Evolutionary conservation across 108 stramenopile genomes (phyloP).

Genomic region (Aurantiochytrium sp.): DNA sequence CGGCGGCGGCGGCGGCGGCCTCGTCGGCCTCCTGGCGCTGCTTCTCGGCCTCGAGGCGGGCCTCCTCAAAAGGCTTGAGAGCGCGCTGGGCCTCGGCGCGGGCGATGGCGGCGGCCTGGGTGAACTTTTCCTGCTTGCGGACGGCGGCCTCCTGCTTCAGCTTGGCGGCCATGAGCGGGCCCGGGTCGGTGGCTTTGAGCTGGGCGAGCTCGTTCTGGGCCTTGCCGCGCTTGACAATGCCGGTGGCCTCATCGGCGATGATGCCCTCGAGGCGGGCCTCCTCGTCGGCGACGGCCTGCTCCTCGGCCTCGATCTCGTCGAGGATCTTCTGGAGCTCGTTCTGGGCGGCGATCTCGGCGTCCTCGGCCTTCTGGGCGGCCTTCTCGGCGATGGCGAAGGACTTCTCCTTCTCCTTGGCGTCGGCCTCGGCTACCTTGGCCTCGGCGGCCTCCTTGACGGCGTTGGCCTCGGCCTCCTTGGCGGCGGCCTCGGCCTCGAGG

Average conservation of each 20-base stretch:
- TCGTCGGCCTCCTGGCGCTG: conserved; percentile 3
- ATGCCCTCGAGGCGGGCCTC: not conserved
- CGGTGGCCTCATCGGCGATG: not conserved
- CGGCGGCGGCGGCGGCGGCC: not conserved
- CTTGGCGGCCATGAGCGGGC: conserved; percentile 9
- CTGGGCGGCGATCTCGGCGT: conserved; percentile 2
- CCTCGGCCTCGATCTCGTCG: conserved; percentile 7
- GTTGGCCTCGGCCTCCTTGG: not conserved
- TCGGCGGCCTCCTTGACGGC: not conserved
- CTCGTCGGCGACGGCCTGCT: not conserved
- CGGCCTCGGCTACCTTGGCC: not conserved
- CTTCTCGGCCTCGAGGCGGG: conserved; percentile 13
- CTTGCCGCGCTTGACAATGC: conserved; percentile 23
- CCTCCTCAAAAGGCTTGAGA: not conserved
- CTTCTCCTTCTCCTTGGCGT: not conserved
- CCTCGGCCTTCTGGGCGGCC: not conserved
- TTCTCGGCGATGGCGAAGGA: not conserved
- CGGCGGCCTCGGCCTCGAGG: not conserved
- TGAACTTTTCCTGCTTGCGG: conserved; percentile 7
- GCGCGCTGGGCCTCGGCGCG: conserved; percentile 20
- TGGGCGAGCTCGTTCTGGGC: conserved; percentile 23
- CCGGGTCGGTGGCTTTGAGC: conserved; percentile 7
- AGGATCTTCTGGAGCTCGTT: conserved; percentile 4
- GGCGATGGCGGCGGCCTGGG: not conserved
- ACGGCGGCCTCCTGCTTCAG: conserved; percentile 24